These are phyloP conservation scores for Calonectria naviculata DNA, from an alignment of 2,329 filamentous ascomycete species.

Conservation along the genomic window DNA sequence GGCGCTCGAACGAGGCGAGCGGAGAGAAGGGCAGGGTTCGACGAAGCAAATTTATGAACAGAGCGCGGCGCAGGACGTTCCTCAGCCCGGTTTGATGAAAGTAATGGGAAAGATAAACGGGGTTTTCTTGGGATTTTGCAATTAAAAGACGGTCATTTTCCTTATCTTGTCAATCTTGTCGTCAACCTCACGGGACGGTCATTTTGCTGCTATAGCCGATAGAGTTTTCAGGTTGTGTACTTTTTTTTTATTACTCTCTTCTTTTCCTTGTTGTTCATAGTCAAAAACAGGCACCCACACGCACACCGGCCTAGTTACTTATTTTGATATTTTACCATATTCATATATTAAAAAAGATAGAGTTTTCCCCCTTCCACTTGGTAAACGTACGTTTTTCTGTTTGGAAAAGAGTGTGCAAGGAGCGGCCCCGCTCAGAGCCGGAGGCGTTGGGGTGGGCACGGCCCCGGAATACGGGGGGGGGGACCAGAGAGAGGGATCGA, in stretches of 20 bases:
- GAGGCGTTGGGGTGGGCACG: not conserved
- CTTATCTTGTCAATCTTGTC: not conserved
- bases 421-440: not conserved
- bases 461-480: not conserved
- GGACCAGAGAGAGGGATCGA: not conserved
- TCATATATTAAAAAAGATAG: not conserved
- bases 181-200: not conserved
- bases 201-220: not conserved
- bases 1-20: not conserved
- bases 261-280: not conserved
- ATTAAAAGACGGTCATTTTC: conserved; percentile 5
- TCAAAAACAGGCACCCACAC: not conserved
- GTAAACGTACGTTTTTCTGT: not conserved
- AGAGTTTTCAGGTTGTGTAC: not conserved
- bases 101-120: not conserved
- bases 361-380: not conserved
- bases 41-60: conserved; percentile 13
- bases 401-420: not conserved
- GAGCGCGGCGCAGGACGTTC: not conserved
- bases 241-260: not conserved
- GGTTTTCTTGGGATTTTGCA: not conserved
- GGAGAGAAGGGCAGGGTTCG: conserved; percentile 7
- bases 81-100: conserved; percentile 7
- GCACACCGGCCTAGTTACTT: conserved; percentile 8
- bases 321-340: not conserved